These are phyloP conservation scores for Quercus mongolica DNA, from an alignment of 306 rosid species.

Conservation along the genomic window DNA sequence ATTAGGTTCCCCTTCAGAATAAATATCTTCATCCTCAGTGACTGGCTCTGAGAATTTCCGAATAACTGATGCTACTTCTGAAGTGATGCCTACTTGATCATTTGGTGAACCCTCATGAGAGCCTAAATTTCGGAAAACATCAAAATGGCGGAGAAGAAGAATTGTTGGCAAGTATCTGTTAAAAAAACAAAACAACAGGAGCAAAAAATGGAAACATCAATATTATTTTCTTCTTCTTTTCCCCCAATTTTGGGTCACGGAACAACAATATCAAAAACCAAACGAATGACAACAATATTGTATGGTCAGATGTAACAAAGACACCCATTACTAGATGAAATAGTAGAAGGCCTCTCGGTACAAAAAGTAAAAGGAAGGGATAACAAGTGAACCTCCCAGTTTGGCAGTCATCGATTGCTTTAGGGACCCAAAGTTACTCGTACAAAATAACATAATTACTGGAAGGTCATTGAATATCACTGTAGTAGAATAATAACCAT, in stretches of 20 bases:
- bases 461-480: not conserved
- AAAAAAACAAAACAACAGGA: conserved; percentile 26
- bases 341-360: not conserved
- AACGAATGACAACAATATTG: not conserved
- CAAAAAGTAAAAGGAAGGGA: not conserved
- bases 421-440: not conserved
- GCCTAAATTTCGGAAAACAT: conserved; percentile 67
- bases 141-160: conserved; percentile 92
- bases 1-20: conserved; percentile 36
- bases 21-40: conserved; percentile 47
- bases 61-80: conserved; percentile 82
- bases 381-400: not conserved
- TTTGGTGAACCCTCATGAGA: conserved; percentile 52
- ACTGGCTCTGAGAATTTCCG: conserved; percentile 74
- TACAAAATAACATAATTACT: not conserved
- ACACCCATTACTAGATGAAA: conserved; percentile 17
- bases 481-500: not conserved
- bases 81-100: conserved; percentile 67
- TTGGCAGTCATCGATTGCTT: not conserved
- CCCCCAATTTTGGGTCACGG: not conserved
- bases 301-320: not conserved
- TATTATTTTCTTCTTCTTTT: not conserved
- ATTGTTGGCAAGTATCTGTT: conserved; percentile 84
- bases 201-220: conserved; percentile 7
- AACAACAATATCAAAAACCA: not conserved